Evolutionary conservation across 2,329 filamentous ascomycete species (phyloP).

Genomic region (Stylonectria norvegica): DNA sequence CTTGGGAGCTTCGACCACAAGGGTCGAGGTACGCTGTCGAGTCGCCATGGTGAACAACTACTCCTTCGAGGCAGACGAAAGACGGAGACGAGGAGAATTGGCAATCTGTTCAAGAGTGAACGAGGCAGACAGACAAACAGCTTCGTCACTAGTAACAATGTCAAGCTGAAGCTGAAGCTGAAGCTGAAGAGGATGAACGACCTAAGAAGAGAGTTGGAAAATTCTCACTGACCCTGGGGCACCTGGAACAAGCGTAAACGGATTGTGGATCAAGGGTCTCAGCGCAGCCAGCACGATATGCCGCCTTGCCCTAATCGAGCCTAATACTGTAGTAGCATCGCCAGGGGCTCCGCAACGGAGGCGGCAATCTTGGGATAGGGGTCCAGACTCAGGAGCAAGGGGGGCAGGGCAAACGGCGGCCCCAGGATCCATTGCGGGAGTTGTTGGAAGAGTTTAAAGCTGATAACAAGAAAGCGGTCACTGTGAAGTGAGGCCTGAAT

Average conservation of each 20-base stretch:
- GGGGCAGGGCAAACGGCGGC: no score
- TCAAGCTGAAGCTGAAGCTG: background rate
- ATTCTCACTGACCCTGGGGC: background rate
- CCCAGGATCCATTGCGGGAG: no score
- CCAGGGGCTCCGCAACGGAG: slow-evolving; percentile 9
- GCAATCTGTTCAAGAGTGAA: background rate
- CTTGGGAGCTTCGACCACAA: slow-evolving; percentile 14
- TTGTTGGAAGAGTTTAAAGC: no score
- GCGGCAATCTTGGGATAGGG: slow-evolving; percentile 18
- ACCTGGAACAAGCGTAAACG: background rate
- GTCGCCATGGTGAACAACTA: slow-evolving; percentile 19
- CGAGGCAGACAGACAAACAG: background rate
- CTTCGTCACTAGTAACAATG: background rate
- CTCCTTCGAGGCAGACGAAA: background rate
- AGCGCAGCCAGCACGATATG: background rate
- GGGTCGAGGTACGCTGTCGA: slow-evolving; percentile 25
- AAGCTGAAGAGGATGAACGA: background rate
- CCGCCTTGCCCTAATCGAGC: slow-evolving; percentile 22
- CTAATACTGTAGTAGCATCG: slow-evolving; percentile 18
- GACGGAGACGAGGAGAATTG: background rate
- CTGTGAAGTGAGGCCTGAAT: no score
- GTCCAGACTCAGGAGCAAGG: slow-evolving; percentile 26
- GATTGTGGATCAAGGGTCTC: slow-evolving; percentile 1
- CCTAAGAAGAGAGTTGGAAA: background rate
- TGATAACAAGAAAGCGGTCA: no score